These are phyloP conservation scores for Kwoniella dendrophila DNA, from an alignment of 768 basidiomycete genomes.

Conservation along the genomic window DNA sequence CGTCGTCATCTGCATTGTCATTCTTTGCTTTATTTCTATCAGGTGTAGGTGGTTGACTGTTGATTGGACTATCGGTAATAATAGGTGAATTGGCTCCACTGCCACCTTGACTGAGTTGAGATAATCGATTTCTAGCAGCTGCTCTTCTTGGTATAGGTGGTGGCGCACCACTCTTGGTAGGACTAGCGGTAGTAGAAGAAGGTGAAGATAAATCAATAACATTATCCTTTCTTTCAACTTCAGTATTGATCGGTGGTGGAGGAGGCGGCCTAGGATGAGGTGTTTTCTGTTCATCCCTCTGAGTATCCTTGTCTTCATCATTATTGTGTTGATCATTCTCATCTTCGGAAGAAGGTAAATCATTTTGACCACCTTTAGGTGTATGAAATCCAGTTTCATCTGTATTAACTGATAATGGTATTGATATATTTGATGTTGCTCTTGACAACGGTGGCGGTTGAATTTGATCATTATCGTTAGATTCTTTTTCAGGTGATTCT, in stretches of 20 bases:
- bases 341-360: conserved; percentile 18
- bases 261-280: conserved; percentile 3
- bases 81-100: conserved; percentile 1
- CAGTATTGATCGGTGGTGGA: neutral
- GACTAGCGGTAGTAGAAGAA: neutral
- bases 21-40: neutral
- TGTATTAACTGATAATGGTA: conserved; percentile 20
- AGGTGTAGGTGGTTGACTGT: conserved; percentile 2
- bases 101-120: conserved; percentile 10
- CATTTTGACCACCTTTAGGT: conserved; percentile 31
- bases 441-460: conserved; percentile 7
- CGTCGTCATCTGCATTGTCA: conserved; percentile 2
- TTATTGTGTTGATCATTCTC: conserved; percentile 3
- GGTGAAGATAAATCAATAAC: conserved; percentile 12
- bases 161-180: conserved; percentile 14
- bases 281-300: conserved; percentile 10
- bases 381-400: conserved; percentile 39
- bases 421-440: conserved; percentile 10
- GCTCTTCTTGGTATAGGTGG: conserved; percentile 40
- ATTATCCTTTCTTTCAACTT: neutral
- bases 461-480: neutral
- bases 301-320: neutral
- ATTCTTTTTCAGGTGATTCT: neutral
- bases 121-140: conserved; percentile 28
- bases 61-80: neutral